Evolutionary conservation across 176 grass and related monocot genomes (phyloP).

Genomic region (Melocanna baccifera): DNA sequence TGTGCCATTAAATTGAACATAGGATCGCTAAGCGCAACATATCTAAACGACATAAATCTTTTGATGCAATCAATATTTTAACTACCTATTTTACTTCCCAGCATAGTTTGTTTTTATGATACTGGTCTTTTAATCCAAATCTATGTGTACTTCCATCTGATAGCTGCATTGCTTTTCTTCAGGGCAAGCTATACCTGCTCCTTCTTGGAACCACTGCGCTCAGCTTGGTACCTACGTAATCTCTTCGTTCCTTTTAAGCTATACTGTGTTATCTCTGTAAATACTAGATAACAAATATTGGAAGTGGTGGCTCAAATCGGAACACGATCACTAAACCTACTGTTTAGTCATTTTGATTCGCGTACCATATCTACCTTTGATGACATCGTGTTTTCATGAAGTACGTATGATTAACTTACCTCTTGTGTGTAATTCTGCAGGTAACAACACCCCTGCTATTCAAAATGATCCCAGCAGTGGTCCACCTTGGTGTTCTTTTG

Average conservation of each 20-base stretch:
- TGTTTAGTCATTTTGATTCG: neutral
- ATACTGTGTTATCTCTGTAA: neutral
- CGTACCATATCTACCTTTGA: neutral
- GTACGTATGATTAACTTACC: neutral
- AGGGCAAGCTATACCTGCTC: constrained; percentile 94
- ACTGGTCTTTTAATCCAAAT: neutral
- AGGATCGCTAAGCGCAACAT: neutral
- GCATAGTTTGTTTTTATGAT: constrained; percentile 5
- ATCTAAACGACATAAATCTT: neutral
- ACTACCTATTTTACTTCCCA: neutral
- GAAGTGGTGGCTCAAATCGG: neutral
- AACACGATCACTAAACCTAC: neutral
- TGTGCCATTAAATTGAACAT: neutral
- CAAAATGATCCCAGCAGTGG: constrained; percentile 95
- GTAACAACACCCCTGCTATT: constrained; percentile 96
- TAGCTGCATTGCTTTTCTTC: constrained; percentile 41
- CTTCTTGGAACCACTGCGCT: constrained; percentile 97
- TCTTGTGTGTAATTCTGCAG: constrained; percentile 39
- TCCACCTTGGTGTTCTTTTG: constrained; percentile 90
- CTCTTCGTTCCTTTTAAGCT: neutral
- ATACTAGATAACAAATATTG: neutral
- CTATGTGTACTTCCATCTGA: constrained; percentile 13
- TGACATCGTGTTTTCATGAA: neutral
- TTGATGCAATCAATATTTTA: neutral
- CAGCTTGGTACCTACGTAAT: constrained; percentile 74